Evolutionary conservation across 768 basidiomycete species (phyloP).

Genomic region (Termitomyces sp.): DNA sequence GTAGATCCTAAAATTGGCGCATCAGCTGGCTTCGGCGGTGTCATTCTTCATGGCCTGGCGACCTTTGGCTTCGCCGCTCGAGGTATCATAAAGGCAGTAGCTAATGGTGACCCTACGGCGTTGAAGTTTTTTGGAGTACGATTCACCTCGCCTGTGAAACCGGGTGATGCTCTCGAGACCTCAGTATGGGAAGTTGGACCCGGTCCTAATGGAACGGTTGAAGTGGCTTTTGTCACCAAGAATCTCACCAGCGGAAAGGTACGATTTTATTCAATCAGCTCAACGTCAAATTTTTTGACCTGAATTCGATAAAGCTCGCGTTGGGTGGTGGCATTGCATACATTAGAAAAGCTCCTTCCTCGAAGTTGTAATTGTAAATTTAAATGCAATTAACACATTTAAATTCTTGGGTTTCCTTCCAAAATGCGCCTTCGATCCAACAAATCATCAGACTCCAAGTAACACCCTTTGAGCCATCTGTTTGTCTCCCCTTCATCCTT

Average conservation of each 20-base stretch:
- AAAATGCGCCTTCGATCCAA: slow-evolving; percentile 56
- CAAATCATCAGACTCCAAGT: slow-evolving; percentile 61
- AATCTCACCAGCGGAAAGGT: slow-evolving; percentile 58
- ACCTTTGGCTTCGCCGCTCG: slow-evolving; percentile 81
- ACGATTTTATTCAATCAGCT: not conserved
- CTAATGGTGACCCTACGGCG: slow-evolving; percentile 51
- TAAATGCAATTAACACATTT: not conserved
- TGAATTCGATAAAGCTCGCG: slow-evolving; percentile 28
- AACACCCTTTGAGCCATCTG: slow-evolving; percentile 91
- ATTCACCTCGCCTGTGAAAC: slow-evolving; percentile 81
- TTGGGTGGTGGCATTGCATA: slow-evolving; percentile 63
- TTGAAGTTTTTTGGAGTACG: slow-evolving; percentile 66
- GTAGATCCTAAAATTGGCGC: slow-evolving; percentile 72
- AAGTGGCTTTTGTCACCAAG: slow-evolving; percentile 60
- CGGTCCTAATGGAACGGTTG: slow-evolving; percentile 52
- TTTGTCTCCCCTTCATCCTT: slow-evolving; percentile 44
- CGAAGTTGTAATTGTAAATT: slow-evolving; percentile 18
- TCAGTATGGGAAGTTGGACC: slow-evolving; percentile 71
- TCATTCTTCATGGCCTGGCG: slow-evolving; percentile 81
- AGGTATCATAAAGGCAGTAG: slow-evolving; percentile 60
- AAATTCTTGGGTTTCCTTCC: slow-evolving; percentile 18
- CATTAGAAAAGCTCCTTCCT: slow-evolving; percentile 38
- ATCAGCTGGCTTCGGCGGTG: slow-evolving; percentile 72
- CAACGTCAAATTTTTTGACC: not conserved
- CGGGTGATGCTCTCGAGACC: slow-evolving; percentile 78